A percentile compares a stretch with the other conserved stretches of the same genome.
Conservation (phyloP, 179 eudicot species). For the Camellia oleifera region DNA sequence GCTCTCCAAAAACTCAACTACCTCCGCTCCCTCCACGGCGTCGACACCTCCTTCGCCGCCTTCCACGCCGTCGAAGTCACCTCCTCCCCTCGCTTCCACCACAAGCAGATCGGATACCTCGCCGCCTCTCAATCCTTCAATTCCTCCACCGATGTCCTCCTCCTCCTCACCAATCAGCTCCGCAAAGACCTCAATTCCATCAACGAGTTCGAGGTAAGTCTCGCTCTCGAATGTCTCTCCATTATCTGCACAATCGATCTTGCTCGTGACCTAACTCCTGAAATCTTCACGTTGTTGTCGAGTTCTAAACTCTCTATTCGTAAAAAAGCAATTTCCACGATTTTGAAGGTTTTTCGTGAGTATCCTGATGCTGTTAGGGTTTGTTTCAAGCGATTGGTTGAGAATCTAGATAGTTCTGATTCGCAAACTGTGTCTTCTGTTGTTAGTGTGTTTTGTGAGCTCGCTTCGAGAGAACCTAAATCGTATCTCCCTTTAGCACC, state of each 20-base stretch:
- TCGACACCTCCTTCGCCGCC: conserved; percentile 62
- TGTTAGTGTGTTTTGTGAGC: conserved; percentile 91
- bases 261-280: conserved; percentile 68
- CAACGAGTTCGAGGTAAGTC: conserved; percentile 59
- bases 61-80: conserved; percentile 79
- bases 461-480: conserved; percentile 56
- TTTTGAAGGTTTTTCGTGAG: conserved; percentile 53
- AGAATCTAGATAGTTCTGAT: conserved; percentile 67
- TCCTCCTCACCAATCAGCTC: conserved; percentile 75
- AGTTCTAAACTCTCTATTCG: conserved; percentile 50
- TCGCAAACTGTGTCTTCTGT: conserved; percentile 43
- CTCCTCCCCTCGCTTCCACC: conserved; percentile 48
- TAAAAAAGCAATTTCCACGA: conserved; percentile 64
- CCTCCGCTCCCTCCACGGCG: conserved; percentile 48
- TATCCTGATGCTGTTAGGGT: conserved; percentile 86
- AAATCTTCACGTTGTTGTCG: conserved; percentile 49
- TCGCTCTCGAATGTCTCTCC: conserved; percentile 61
- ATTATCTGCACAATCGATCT: conserved; percentile 57
- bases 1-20: conserved; percentile 78
- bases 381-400: conserved; percentile 84
- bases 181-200: conserved; percentile 67
- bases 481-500: conserved; percentile 80
- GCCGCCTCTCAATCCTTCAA: conserved; percentile 63
- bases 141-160: conserved; percentile 55
- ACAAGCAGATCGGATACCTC: conserved; percentile 65